These are phyloP conservation scores for Tulasnella sp. DNA, from an alignment of 768 basidiomycete species.

Conservation along the genomic window DNA sequence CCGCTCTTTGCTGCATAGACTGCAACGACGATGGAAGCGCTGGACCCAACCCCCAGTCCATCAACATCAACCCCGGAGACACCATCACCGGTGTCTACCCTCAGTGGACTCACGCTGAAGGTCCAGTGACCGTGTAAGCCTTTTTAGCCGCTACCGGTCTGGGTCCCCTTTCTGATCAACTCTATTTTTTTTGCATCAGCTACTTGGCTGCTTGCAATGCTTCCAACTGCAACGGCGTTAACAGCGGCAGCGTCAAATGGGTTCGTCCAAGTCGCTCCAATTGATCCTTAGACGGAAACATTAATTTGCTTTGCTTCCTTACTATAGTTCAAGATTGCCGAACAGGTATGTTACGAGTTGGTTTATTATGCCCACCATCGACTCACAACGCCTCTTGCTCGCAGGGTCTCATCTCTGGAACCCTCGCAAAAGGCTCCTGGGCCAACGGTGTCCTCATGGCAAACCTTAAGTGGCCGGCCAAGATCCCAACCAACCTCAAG, in stretches of 20 bases:
- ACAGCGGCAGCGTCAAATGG: conserved; percentile 26
- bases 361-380: background rate
- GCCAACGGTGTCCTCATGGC: conserved; percentile 34
- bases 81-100: conserved; percentile 32
- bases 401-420: conserved; percentile 35
- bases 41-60: conserved; percentile 18
- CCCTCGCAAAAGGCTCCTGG: conserved; percentile 34
- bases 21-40: conserved; percentile 35
- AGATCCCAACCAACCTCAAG: conserved; percentile 35
- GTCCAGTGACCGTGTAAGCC: conserved; percentile 33
- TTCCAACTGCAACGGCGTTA: conserved; percentile 23
- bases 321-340: conserved; percentile 25
- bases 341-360: background rate
- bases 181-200: background rate
- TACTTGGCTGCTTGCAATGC: conserved; percentile 25
- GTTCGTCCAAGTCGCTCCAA: background rate
- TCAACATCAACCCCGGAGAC: conserved; percentile 32
- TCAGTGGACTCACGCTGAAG: conserved; percentile 37
- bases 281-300: background rate
- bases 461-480: conserved; percentile 34
- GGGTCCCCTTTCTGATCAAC: background rate
- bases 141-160: background rate
- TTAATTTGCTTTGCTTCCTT: background rate
- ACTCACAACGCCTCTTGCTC: background rate
- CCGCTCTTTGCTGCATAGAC: background rate